Percentiles rank a stretch among this genome's conserved stretches.
Evolutionary conservation across 768 basidiomycete genomes (phyloP).

Genomic region (Leccinum olivaceopallidum): DNA sequence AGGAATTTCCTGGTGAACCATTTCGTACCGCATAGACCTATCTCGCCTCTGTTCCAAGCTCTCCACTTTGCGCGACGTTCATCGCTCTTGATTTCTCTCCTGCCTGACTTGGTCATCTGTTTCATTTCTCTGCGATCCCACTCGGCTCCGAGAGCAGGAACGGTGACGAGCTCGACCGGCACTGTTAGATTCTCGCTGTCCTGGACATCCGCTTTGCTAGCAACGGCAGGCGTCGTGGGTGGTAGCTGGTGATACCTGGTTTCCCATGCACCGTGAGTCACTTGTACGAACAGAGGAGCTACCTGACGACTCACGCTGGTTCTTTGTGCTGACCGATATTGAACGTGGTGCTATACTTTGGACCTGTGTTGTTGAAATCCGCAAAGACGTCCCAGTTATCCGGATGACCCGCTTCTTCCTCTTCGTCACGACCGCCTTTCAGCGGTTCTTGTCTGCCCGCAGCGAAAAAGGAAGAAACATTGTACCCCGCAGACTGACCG

Average conservation of each 20-base stretch:
- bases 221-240: constrained; percentile 21
- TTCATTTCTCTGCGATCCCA: constrained; percentile 82
- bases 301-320: constrained; percentile 44
- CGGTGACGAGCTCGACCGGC: constrained; percentile 80
- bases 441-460: constrained; percentile 74
- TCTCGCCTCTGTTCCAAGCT: constrained; percentile 75
- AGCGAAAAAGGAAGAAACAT: constrained; percentile 64
- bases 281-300: neutral
- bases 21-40: constrained; percentile 70
- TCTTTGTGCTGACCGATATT: constrained; percentile 40
- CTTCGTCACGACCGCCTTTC: constrained; percentile 77
- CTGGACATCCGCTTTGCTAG: constrained; percentile 37
- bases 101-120: constrained; percentile 71
- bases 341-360: constrained; percentile 69
- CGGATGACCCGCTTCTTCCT: constrained; percentile 44
- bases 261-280: constrained; percentile 7
- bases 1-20: constrained; percentile 75
- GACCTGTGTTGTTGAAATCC: constrained; percentile 87
- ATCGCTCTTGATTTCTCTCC: constrained; percentile 60
- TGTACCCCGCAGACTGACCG: constrained; percentile 69
- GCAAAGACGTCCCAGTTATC: constrained; percentile 80
- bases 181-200: constrained; percentile 28
- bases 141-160: constrained; percentile 88
- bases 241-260: constrained; percentile 48
- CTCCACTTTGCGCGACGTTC: constrained; percentile 61